phyloP scores from a whole-genome alignment of 139 green algal species.

The Chlamydomonas applanata region DNA sequence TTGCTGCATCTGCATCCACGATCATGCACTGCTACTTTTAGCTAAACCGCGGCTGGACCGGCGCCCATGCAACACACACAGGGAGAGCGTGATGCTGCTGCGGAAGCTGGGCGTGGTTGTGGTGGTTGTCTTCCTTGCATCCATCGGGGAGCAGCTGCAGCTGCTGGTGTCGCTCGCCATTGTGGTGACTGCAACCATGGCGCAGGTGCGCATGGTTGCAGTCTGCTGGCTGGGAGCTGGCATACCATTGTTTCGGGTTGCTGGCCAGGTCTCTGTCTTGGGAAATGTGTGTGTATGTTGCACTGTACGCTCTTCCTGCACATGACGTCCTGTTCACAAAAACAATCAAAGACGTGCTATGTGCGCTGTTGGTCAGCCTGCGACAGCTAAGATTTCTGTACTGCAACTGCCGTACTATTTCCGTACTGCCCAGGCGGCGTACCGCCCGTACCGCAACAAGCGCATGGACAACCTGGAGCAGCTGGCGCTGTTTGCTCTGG shows the following conservation, averaged over 20 bases:
- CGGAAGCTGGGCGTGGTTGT: conserved; percentile 21
- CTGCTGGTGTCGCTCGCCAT: conserved; percentile 14
- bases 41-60: too few relatives aligned
- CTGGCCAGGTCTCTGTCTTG: too few relatives aligned
- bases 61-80: background rate
- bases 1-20: too few relatives aligned
- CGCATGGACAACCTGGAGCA: conserved; percentile 21
- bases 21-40: too few relatives aligned
- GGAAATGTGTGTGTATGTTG: too few relatives aligned
- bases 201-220: conserved; percentile 7
- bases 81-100: conserved; percentile 25
- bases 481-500: conserved; percentile 17
- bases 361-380: too few relatives aligned
- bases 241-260: too few relatives aligned
- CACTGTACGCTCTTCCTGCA: too few relatives aligned
- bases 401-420: background rate
- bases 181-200: background rate
- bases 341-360: too few relatives aligned
- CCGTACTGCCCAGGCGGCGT: background rate
- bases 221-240: too few relatives aligned
- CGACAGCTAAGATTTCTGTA: too few relatives aligned
- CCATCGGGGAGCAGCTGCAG: background rate
- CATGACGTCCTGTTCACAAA: too few relatives aligned
- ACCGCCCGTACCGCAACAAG: conserved; percentile 11
- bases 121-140: conserved; percentile 17